These are phyloP conservation scores for Akanthomyces muscarius DNA, from an alignment of 2,329 filamentous ascomycete species.

Conservation along the genomic window DNA sequence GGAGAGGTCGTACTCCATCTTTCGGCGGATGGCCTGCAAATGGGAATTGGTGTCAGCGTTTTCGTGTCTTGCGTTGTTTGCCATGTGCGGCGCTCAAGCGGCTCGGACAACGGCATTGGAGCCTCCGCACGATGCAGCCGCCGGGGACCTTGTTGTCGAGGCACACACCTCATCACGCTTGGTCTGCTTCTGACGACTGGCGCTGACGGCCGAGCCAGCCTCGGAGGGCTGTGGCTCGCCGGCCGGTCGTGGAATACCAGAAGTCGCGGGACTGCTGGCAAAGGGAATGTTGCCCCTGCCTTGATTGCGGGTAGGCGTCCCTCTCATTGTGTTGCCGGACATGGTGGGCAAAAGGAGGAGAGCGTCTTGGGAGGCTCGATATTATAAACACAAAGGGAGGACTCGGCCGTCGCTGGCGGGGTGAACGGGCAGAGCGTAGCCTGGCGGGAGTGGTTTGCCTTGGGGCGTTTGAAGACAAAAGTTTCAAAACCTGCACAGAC, in stretches of 20 bases:
- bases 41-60: slow-evolving; percentile 19
- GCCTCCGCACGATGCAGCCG: not conserved
- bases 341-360: slow-evolving; percentile 32
- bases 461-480: not conserved
- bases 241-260: slow-evolving; percentile 69
- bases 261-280: slow-evolving; percentile 55
- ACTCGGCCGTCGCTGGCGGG: slow-evolving; percentile 7
- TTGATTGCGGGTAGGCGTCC: slow-evolving; percentile 62
- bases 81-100: not conserved
- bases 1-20: slow-evolving; percentile 95
- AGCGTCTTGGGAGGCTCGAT: not conserved
- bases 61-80: not conserved
- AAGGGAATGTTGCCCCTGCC: slow-evolving; percentile 57
- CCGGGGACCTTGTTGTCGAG: not conserved
- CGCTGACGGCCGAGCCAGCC: slow-evolving; percentile 69
- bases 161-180: slow-evolving; percentile 92
- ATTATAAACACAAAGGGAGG: slow-evolving; percentile 11
- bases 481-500: slow-evolving; percentile 14
- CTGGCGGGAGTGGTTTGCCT: slow-evolving; percentile 7
- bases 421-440: not conserved
- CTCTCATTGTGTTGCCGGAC: slow-evolving; percentile 62
- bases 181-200: slow-evolving; percentile 91
- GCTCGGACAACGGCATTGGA: not conserved
- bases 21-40: slow-evolving; percentile 82
- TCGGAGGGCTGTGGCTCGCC: slow-evolving; percentile 61